Evolutionary conservation across 176 grass and related monocot species (phyloP).

Genomic region (Phyllostachys edulis): DNA sequence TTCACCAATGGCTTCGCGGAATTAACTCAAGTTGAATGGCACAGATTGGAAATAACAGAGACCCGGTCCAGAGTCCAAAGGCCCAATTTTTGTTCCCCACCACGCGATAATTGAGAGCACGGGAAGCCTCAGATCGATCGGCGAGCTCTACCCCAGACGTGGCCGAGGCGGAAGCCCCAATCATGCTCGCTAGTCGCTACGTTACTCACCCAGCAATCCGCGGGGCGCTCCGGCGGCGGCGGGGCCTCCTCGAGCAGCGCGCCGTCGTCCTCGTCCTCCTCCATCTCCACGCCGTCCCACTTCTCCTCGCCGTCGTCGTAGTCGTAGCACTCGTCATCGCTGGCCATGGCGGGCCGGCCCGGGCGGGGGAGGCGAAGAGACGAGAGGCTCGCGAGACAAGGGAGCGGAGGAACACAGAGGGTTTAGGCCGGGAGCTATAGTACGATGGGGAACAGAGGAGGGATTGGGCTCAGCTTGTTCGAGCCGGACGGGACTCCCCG

Average conservation of each 20-base stretch:
- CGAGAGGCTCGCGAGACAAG: background rate
- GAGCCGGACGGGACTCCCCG: no score
- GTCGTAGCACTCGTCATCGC: constrained; percentile 25
- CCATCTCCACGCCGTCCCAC: background rate
- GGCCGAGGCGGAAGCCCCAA: background rate
- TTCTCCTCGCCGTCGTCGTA: background rate
- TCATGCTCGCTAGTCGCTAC: no score
- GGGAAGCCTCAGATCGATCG: no score
- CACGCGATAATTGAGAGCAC: no score
- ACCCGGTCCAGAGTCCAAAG: background rate
- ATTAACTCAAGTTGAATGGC: background rate
- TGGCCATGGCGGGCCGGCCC: background rate
- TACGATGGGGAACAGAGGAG: no score
- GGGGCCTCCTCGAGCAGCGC: constrained; percentile 1
- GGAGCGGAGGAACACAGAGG: background rate
- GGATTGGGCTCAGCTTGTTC: no score
- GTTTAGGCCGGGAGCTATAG: no score
- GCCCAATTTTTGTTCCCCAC: background rate
- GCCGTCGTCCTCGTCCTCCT: constrained; percentile 36
- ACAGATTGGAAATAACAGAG: background rate
- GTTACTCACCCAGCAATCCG: constrained; percentile 34
- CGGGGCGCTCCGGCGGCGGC: background rate
- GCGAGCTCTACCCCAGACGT: background rate
- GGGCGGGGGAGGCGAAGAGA: background rate
- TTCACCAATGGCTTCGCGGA: background rate